phyloP scores from a whole-genome alignment of 208 protist genomes.

The Blastocrithidia nonstop region DNA sequence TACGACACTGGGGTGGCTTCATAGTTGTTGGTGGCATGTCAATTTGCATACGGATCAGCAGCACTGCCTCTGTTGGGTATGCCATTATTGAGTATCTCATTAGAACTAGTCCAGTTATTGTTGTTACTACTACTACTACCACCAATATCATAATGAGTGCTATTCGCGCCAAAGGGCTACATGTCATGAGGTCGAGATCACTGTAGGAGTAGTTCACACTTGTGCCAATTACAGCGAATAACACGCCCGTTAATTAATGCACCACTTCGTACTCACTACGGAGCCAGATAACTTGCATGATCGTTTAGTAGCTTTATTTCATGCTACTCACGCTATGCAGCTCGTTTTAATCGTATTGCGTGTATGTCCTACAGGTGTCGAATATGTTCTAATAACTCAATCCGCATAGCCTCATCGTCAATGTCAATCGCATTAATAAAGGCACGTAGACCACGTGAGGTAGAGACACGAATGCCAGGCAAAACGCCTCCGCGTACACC shows the following conservation, averaged over 20 bases:
- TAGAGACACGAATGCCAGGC: conserved; percentile 38
- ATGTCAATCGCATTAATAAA: conserved; percentile 46
- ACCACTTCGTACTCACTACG: conserved; percentile 44
- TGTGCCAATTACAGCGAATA: conserved; percentile 34
- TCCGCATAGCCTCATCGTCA: conserved; percentile 24
- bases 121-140: conserved; percentile 1
- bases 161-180: background rate
- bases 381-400: conserved; percentile 40
- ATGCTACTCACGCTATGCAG: conserved; percentile 1
- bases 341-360: no score
- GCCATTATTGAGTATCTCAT: no score
- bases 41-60: no score
- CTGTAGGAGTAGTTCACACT: conserved; percentile 52
- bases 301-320: background rate
- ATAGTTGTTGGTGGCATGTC: background rate
- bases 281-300: conserved; percentile 4
- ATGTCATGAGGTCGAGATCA: conserved; percentile 48
- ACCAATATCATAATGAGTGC: background rate
- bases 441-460: conserved; percentile 41
- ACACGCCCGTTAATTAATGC: conserved; percentile 59
- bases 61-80: no score
- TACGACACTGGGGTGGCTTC: conserved; percentile 13
- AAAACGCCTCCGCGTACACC: conserved; percentile 22
- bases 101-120: no score
- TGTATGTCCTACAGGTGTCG: conserved; percentile 10